Evolutionary conservation across 257 asterid genomes (phyloP).

Genomic region (Ocimum tenuiflorum): DNA sequence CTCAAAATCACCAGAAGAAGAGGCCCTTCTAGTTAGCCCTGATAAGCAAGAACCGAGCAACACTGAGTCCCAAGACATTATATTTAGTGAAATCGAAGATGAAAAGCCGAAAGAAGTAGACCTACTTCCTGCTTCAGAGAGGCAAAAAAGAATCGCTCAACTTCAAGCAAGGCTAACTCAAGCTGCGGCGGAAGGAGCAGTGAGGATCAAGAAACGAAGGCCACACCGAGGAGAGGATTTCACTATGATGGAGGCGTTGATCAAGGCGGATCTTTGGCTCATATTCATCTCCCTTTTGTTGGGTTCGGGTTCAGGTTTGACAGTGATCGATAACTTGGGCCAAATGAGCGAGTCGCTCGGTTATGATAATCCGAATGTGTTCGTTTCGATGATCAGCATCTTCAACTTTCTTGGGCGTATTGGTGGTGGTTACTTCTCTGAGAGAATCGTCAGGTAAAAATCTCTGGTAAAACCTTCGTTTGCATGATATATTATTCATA

Average conservation of each 20-base stretch:
- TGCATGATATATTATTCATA: too few relatives aligned
- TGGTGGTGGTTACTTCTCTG: slow-evolving; percentile 64
- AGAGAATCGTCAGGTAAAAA: slow-evolving; percentile 47
- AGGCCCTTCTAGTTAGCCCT: slow-evolving; percentile 32
- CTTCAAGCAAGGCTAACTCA: slow-evolving; percentile 44
- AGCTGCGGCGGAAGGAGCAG: slow-evolving; percentile 74
- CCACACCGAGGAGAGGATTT: slow-evolving; percentile 63
- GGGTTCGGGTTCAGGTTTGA: slow-evolving; percentile 61
- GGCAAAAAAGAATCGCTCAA: slow-evolving; percentile 50
- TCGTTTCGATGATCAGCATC: slow-evolving; percentile 59
- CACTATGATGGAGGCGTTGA: slow-evolving; percentile 47
- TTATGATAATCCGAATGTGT: slow-evolving; percentile 40
- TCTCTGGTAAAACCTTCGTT: too few relatives aligned
- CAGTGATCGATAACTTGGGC: slow-evolving; percentile 58
- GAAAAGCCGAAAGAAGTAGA: slow-evolving; percentile 48
- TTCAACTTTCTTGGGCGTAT: slow-evolving; percentile 62
- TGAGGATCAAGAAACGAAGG: slow-evolving; percentile 43
- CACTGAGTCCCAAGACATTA: slow-evolving; percentile 31
- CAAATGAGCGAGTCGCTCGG: slow-evolving; percentile 61
- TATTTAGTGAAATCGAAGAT: slow-evolving; percentile 52
- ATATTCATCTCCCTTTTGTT: slow-evolving; percentile 51
- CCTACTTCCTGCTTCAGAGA: slow-evolving; percentile 40
- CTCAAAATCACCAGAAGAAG: slow-evolving; percentile 24
- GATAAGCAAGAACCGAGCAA: slow-evolving; percentile 32
- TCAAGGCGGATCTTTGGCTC: slow-evolving; percentile 59